Evolutionary conservation across 192 early-diverging fungal genomes (phyloP).

Genomic region (Thoreauomyces humboldtii): DNA sequence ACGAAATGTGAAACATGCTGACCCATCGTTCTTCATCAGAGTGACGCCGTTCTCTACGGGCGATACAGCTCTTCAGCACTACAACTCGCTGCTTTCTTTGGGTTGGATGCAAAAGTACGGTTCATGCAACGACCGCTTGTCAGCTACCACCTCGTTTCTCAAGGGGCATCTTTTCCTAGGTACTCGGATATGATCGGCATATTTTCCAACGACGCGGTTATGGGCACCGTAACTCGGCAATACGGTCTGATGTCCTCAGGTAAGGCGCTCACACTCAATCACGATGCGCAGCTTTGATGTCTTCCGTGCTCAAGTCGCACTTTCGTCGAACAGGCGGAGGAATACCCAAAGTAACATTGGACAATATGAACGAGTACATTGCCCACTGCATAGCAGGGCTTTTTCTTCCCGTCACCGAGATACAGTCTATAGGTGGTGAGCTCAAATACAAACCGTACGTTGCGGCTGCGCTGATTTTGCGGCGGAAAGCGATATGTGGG

Average conservation of each 20-base stretch:
- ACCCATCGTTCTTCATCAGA: slow-evolving; percentile 4
- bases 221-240: slow-evolving; percentile 25
- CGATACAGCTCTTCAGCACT: slow-evolving; percentile 47
- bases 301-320: background rate
- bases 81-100: slow-evolving; percentile 43
- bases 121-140: no score
- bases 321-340: no score
- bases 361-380: slow-evolving; percentile 37
- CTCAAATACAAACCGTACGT: slow-evolving; percentile 17
- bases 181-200: slow-evolving; percentile 29
- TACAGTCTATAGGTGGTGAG: background rate
- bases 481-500: background rate
- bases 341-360: slow-evolving; percentile 27
- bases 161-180: slow-evolving; percentile 6
- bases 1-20: no score
- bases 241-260: slow-evolving; percentile 2
- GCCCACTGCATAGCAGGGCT: slow-evolving; percentile 30
- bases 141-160: no score
- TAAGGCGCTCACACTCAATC: no score
- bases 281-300: no score
- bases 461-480: background rate
- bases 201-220: slow-evolving; percentile 36
- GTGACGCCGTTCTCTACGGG: slow-evolving; percentile 39
- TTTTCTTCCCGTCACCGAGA: slow-evolving; percentile 29
- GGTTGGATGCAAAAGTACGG: slow-evolving; percentile 31